Percentiles rank a stretch among this genome's conserved stretches.
These are phyloP conservation scores for Cyberlindnera mrakii DNA, from an alignment of 805 yeast species.

Conservation along the genomic window DNA sequence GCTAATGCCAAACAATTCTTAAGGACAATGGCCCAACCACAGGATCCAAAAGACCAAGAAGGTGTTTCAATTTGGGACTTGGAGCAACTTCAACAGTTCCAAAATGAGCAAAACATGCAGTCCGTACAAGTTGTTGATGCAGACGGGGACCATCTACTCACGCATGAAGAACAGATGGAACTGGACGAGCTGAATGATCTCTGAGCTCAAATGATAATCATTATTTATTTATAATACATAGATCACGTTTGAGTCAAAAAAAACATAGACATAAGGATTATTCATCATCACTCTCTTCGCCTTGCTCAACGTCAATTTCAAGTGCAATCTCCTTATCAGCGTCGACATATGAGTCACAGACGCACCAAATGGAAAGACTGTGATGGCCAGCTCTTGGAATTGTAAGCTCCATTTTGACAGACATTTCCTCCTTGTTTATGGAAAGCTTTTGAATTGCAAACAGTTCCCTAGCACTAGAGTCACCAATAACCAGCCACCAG, in stretches of 20 bases:
- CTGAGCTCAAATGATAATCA: not conserved
- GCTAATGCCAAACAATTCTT: slow-evolving; percentile 91
- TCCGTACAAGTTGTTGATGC: slow-evolving; percentile 8
- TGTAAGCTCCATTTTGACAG: slow-evolving; percentile 46
- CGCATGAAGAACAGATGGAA: slow-evolving; percentile 22
- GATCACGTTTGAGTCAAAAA: not conserved
- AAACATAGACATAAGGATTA: slow-evolving; percentile 1
- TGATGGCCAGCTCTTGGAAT: slow-evolving; percentile 59
- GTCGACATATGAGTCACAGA: slow-evolving; percentile 89
- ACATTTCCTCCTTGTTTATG: slow-evolving; percentile 46
- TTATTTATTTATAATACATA: not conserved
- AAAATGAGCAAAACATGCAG: slow-evolving; percentile 31
- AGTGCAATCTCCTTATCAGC: slow-evolving; percentile 78
- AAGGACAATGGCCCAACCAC: slow-evolving; percentile 91
- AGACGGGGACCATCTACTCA: slow-evolving; percentile 25
- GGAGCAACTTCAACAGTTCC: slow-evolving; percentile 57
- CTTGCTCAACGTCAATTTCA: slow-evolving; percentile 38
- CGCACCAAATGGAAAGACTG: slow-evolving; percentile 67
- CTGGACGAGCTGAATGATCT: slow-evolving; percentile 11
- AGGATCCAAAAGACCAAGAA: slow-evolving; percentile 82
- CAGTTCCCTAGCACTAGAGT: slow-evolving; percentile 48
- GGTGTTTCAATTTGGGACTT: slow-evolving; percentile 92
- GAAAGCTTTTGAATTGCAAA: slow-evolving; percentile 67
- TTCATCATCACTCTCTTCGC: slow-evolving; percentile 23
- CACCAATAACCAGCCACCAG: slow-evolving; percentile 91